Base-by-base conservation (phyloP, 257 asterid species). In the Nicotiana noctiflora region DNA sequence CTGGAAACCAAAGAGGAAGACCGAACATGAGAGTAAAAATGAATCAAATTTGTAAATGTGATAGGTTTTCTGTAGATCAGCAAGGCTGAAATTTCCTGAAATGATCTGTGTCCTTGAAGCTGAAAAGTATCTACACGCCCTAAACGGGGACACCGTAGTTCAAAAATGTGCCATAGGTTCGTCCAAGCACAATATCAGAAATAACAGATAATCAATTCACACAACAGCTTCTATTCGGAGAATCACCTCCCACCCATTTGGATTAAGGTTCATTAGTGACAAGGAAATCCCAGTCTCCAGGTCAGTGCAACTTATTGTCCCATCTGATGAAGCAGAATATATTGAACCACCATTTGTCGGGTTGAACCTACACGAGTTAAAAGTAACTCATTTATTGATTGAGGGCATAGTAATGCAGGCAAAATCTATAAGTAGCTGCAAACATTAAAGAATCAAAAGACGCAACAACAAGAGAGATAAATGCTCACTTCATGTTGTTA, bases 241-340 rank as follows among this genome's bases (percentile, higher is more conserved):
- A 74, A 34, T 65, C 83, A 95, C 99, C 97, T 95, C 96, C 98
- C 97, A 95, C 74, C 98, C 99, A 72, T 89, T 60, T 84, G 99
- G 99, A 90, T 95, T 95, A 75, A 95, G 98, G 86, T 95, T 88
- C 89, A 91, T 86, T 87, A 95, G 85, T 51, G 94, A 81, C 19
- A 57, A 68, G 27, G 99, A 93, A 64, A 92, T 83, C 77, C 98
- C 99, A 80, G 99, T 92, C 89, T 95, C 99, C 85, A 95, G 66
- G 76, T 95, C 99, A 10, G 97, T 93, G 85, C 93, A 86, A 91
- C 97, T 89, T 79, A 92, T 83, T 14, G 98, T 93, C 83, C 99
- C 99, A 87, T 95, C 99, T 62, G 99, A 95, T 83, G 98, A 93
- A 84, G 94, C 92, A 76, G 94, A 90, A 82, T 95, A 95, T 77